Base-by-base conservation (phyloP, 2,329 filamentous ascomycete genomes). In the Curvularia sp. region DNA sequence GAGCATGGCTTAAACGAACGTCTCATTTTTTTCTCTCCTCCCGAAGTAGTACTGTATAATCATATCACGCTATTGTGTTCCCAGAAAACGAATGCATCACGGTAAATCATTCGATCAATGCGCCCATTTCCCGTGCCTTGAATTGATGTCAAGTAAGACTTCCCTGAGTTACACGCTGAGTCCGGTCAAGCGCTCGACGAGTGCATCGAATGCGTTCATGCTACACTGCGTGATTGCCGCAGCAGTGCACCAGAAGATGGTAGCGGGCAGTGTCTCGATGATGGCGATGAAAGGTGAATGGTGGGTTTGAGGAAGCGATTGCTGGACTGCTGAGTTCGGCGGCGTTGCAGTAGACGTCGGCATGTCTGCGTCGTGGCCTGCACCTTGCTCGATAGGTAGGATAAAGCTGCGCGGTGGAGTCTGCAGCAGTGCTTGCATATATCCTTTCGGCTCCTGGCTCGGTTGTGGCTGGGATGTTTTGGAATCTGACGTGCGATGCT, bases 181-280 rank as follows among this genome's bases (percentile, higher is more conserved):
- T 1, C 54, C 49, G 1, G 52, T 55, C 27, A 67, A 19, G n/a
- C 43, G 59, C 34, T 59, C 49, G 1, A 66, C 42, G 5, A 60
- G 28, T 38, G n/a, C 19, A n/a, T 65, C 58, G 38, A 64, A 61
- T 1, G 55, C 56, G 21, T 45, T 57, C 21, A 38, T 51, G 13
- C 56, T 46, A 6, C 54, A 52, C 10, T 47, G 34, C 4, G 50
- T 59, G 9, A 67, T 32, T 6, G 43, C 51, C 36, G 53, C 50
- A 10, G 54, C 63, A 30, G 61, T 60, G 8, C 43, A 51, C 67
- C 67, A 73, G 46, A 74, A 67, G 57, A 73, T 60, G n/a, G 65
- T 61, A 18, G 52, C 52, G 7, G 72, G 72, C 9, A 74, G 53
- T 65, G 73, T 60, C 12, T 46, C 61, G 13, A 74, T 66, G 23